Evolutionary conservation across 495 filamentous ascomycete species (phyloP).

Genomic region (Talaromyces trachyspermus): DNA sequence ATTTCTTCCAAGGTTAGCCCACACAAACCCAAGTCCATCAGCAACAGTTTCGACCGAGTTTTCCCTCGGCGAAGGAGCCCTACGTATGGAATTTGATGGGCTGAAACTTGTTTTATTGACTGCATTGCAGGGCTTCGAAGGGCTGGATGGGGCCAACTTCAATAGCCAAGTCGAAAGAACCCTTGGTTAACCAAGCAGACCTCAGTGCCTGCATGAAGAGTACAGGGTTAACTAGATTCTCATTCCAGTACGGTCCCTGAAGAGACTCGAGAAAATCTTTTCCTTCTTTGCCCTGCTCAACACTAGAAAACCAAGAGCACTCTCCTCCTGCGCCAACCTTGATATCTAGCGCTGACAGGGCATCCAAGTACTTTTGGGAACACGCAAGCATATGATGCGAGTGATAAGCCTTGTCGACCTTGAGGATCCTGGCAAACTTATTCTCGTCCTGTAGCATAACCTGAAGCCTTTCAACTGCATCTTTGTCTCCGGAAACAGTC

Average conservation of each 20-base stretch:
- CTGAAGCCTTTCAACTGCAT: conserved; percentile 38
- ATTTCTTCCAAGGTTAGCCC: conserved; percentile 29
- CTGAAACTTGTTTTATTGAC: conserved; percentile 14
- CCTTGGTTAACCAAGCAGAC: conserved; percentile 18
- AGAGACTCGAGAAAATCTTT: conserved; percentile 7
- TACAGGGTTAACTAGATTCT: conserved; percentile 47
- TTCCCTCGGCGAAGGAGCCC: conserved; percentile 25
- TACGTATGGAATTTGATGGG: conserved; percentile 26
- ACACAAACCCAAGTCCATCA: conserved; percentile 39
- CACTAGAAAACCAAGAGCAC: neutral
- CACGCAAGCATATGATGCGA: conserved; percentile 48
- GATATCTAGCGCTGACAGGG: conserved; percentile 8
- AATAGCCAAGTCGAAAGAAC: conserved; percentile 28
- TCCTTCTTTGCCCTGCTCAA: neutral
- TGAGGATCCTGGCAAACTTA: conserved; percentile 29
- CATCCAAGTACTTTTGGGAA: conserved; percentile 17
- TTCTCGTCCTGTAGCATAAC: conserved; percentile 34
- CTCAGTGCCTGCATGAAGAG: conserved; percentile 42
- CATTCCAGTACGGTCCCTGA: conserved; percentile 39
- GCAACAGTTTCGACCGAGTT: conserved; percentile 32
- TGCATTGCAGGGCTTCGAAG: conserved; percentile 32
- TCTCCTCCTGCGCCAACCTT: neutral
- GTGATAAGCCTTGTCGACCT: conserved; percentile 51
- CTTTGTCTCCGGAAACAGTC: conserved; percentile 33
- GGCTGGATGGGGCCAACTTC: conserved; percentile 44